Conservation (phyloP, 208 protist genomes). For the Trypanosoma mega region DNA sequence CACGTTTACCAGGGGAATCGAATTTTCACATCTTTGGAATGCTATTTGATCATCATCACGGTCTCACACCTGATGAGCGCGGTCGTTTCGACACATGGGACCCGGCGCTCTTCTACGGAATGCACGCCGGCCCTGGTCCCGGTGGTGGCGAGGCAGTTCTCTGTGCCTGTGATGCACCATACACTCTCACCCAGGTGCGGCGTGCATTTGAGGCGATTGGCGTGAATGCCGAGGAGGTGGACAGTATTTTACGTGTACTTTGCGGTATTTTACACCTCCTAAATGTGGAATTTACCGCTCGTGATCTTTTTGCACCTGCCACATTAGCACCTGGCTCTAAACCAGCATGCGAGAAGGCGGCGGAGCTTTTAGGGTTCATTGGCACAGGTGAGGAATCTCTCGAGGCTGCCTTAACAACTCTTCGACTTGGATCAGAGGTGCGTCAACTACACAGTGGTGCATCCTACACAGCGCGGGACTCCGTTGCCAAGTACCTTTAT, state of each 20-base stretch:
- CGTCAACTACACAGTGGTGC: conserved; percentile 21
- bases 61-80: conserved; percentile 16
- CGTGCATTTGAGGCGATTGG: conserved; percentile 37
- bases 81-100: conserved; percentile 24
- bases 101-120: conserved; percentile 16
- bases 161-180: conserved; percentile 3
- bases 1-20: conserved; percentile 10
- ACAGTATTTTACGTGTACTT: conserved; percentile 44
- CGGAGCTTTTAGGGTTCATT: conserved; percentile 12
- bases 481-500: conserved; percentile 16
- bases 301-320: conserved; percentile 18
- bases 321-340: conserved; percentile 3
- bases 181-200: conserved; percentile 30
- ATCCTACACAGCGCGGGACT: conserved; percentile 16
- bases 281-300: conserved; percentile 50
- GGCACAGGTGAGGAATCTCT: conserved; percentile 2
- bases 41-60: conserved; percentile 17
- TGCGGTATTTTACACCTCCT: conserved; percentile 63
- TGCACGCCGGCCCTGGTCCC: not conserved
- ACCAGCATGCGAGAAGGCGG: conserved; percentile 8
- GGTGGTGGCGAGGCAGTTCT: too few relatives aligned
- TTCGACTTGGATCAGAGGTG: conserved; percentile 20
- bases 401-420: conserved; percentile 11
- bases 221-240: conserved; percentile 17
- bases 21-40: conserved; percentile 23